Evolutionary conservation across 2,329 filamentous ascomycete species (phyloP).

Genomic region (Acarospora socialis): DNA sequence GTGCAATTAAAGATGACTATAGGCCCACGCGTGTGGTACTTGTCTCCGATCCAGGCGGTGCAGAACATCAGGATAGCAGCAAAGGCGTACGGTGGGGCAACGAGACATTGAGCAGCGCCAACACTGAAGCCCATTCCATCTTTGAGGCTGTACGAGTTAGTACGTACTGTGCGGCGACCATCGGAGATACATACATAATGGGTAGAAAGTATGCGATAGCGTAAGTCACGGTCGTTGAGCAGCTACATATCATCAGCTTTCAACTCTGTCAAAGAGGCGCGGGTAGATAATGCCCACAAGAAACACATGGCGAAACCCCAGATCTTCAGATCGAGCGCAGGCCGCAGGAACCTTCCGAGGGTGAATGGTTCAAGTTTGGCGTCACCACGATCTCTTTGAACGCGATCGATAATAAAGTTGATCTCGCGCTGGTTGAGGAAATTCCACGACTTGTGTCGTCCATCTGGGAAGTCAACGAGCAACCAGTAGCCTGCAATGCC

Average conservation of each 20-base stretch:
- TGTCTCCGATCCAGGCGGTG: constrained; percentile 51
- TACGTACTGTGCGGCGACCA: no score
- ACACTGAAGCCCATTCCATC: constrained; percentile 49
- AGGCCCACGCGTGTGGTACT: constrained; percentile 50
- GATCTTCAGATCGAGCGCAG: constrained; percentile 36
- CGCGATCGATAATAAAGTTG: constrained; percentile 35
- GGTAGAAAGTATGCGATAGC: constrained; percentile 68
- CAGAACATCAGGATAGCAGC: constrained; percentile 48
- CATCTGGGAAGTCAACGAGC: constrained; percentile 25
- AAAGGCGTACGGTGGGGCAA: constrained; percentile 54
- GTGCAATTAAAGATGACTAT: constrained; percentile 52
- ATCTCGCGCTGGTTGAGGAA: constrained; percentile 34
- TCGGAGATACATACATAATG: no score
- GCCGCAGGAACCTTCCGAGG: constrained; percentile 32
- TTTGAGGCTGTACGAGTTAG: no score
- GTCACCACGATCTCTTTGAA: constrained; percentile 40
- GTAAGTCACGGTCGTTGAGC: constrained; percentile 58
- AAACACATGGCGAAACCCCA: constrained; percentile 42
- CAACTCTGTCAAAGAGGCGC: no score
- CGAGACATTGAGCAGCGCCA: constrained; percentile 52
- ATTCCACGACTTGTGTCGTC: constrained; percentile 19
- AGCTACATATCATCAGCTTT: constrained; percentile 35
- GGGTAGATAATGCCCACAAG: constrained; percentile 21
- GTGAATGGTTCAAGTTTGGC: constrained; percentile 34
- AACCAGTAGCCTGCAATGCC: constrained; percentile 20